Evolutionary conservation across 768 basidiomycete species (phyloP).

Genomic region (Macrolepiota albuminosa): DNA sequence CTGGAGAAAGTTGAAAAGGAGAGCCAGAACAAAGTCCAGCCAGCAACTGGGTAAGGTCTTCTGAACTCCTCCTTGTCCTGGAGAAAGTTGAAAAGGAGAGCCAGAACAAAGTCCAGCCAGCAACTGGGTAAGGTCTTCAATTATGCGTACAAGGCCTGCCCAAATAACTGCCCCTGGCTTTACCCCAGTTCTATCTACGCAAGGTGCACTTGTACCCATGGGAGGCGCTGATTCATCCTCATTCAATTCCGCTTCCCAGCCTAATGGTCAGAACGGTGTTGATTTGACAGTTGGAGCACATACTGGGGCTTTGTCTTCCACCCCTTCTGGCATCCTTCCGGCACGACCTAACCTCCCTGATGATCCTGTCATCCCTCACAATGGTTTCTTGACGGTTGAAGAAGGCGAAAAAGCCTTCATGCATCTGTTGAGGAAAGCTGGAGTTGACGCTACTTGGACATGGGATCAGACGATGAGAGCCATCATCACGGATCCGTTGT

Average conservation of each 20-base stretch:
- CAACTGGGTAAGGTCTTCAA: conserved; percentile 25
- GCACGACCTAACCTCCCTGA: conserved; percentile 78
- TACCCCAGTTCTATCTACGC: conserved; percentile 36
- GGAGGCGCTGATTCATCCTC: conserved; percentile 48
- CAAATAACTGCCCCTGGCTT: conserved; percentile 39
- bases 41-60: conserved; percentile 26
- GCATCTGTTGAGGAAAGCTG: conserved; percentile 83
- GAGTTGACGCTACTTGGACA: conserved; percentile 88
- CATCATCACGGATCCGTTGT: conserved; percentile 96
- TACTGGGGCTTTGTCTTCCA: conserved; percentile 55
- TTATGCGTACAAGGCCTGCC: conserved; percentile 24
- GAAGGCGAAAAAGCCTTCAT: conserved; percentile 95
- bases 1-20: conserved; percentile 86
- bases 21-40: conserved; percentile 33
- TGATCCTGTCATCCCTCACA: conserved; percentile 85
- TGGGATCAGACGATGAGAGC: conserved; percentile 99
- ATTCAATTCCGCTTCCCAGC: conserved; percentile 45
- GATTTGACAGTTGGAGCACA: conserved; percentile 47
- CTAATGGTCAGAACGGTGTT: conserved; percentile 44
- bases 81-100: conserved; percentile 82
- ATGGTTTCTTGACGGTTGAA: conserved; percentile 80
- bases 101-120: conserved; percentile 31
- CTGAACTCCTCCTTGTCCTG: conserved; percentile 77
- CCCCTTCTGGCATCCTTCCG: conserved; percentile 57
- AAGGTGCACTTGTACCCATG: conserved; percentile 52